Conservation (phyloP, 208 protist genomes). For the Leishmania arabica region DNA sequence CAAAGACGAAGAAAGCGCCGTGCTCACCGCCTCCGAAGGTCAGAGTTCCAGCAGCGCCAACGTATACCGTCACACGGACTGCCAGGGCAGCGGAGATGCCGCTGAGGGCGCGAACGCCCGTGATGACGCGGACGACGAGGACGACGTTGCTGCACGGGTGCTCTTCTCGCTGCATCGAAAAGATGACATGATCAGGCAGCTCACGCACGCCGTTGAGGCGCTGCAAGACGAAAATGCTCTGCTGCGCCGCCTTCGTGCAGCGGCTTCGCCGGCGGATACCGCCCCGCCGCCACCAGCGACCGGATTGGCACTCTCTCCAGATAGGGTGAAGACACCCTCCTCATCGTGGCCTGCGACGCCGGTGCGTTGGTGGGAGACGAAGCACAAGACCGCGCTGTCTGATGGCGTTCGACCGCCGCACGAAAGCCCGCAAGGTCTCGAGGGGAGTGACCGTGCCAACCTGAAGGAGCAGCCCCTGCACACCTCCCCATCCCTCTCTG, state of each 20-base stretch:
- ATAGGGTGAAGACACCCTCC: slow-evolving; percentile 6
- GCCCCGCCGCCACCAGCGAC: background rate
- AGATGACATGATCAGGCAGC: slow-evolving; percentile 25
- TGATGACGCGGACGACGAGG: slow-evolving; percentile 7
- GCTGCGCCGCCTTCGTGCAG: slow-evolving; percentile 12
- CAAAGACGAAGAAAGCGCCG: background rate
- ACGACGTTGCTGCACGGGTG: slow-evolving; percentile 27
- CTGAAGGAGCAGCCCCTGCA: background rate
- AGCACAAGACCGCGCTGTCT: background rate
- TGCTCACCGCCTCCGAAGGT: background rate
- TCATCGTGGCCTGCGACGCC: slow-evolving; percentile 27
- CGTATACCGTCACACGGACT: background rate
- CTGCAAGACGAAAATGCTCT: slow-evolving; percentile 11
- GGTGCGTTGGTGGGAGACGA: slow-evolving; percentile 28
- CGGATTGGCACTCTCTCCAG: background rate
- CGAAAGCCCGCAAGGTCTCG: background rate
- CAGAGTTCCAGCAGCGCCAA: background rate
- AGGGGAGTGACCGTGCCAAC: background rate
- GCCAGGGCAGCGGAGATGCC: background rate
- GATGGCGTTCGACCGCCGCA: background rate
- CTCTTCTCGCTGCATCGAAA: slow-evolving; percentile 35
- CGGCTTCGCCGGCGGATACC: background rate
- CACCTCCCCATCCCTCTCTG: slow-evolving; percentile 1
- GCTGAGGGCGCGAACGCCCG: background rate
- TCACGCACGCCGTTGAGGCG: slow-evolving; percentile 9